Percentiles rank a stretch among this genome's conserved stretches.
These are phyloP conservation scores for Pythium insidiosum DNA, from an alignment of 352 stramenopile genomes.

Conservation along the genomic window DNA sequence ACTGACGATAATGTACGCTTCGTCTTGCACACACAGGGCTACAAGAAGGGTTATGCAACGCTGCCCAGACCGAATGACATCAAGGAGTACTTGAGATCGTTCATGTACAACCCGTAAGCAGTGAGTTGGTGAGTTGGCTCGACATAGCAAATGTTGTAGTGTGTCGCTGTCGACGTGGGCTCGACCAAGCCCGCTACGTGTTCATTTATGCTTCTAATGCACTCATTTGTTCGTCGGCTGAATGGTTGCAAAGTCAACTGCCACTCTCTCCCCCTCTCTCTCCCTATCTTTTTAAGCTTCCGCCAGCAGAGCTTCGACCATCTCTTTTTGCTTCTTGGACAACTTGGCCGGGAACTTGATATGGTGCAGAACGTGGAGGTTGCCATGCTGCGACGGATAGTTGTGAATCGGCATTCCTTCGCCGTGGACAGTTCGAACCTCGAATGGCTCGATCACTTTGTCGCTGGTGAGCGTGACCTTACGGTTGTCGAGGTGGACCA, in stretches of 20 bases:
- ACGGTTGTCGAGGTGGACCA: slow-evolving; percentile 93
- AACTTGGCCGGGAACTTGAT: slow-evolving; percentile 92
- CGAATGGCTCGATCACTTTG: slow-evolving; percentile 89
- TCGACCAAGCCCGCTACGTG: too few species aligned
- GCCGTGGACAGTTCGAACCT: slow-evolving; percentile 85
- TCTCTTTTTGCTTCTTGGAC: slow-evolving; percentile 78
- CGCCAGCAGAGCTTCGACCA: slow-evolving; percentile 34
- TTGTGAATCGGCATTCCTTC: slow-evolving; percentile 96
- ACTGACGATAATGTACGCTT: too few species aligned
- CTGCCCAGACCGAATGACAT: slow-evolving; percentile 41
- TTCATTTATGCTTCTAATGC: too few species aligned
- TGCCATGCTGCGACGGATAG: slow-evolving; percentile 81
- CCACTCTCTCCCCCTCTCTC: too few species aligned
- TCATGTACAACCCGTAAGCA: slow-evolving; percentile 72
- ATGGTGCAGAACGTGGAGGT: slow-evolving; percentile 94
- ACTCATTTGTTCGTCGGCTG: too few species aligned
- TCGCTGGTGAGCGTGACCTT: slow-evolving; percentile 81
- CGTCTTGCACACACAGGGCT: too few species aligned
- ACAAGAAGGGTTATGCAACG: slow-evolving; percentile 48
- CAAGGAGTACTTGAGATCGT: slow-evolving; percentile 38
- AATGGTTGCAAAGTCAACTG: too few species aligned
- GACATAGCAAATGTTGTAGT: too few species aligned
- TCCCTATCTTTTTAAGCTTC: too few species aligned
- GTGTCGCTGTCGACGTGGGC: too few species aligned
- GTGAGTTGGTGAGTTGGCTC: too few species aligned